Evolutionary conservation across 139 green algal species (phyloP).

Genomic region (Picochlorum sp.): DNA sequence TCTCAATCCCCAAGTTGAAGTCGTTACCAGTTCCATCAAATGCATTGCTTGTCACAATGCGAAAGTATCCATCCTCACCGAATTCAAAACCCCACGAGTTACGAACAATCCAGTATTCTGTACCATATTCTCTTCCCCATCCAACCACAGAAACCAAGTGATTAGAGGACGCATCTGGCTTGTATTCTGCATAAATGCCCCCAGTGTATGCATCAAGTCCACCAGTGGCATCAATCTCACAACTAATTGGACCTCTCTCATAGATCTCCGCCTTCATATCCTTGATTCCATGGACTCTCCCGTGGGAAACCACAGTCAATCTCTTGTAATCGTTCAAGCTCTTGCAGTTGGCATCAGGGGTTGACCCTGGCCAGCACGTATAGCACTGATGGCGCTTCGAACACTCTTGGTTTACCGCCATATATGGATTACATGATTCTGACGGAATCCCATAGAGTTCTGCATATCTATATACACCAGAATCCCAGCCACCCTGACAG

Average conservation of each 20-base stretch:
- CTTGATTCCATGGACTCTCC: constrained; percentile 41
- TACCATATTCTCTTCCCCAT: constrained; percentile 63
- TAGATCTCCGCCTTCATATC: constrained; percentile 83
- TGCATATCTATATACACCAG: constrained; percentile 51
- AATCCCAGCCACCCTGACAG: constrained; percentile 35
- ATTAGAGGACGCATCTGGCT: constrained; percentile 46
- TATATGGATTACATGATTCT: constrained; percentile 84
- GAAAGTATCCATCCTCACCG: constrained; percentile 57
- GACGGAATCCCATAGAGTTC: constrained; percentile 55
- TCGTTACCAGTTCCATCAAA: constrained; percentile 36
- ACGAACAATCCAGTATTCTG: constrained; percentile 64
- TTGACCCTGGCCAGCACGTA: constrained; percentile 42
- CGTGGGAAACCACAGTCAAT: constrained; percentile 51
- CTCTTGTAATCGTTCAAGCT: constrained; percentile 44
- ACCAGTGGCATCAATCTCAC: constrained; percentile 70
- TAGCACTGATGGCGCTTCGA: constrained; percentile 57
- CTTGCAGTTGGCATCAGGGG: constrained; percentile 26
- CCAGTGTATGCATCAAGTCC: constrained; percentile 54
- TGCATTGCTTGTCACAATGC: constrained; percentile 56
- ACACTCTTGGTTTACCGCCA: constrained; percentile 52
- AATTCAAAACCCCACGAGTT: constrained; percentile 68
- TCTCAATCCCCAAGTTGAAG: constrained; percentile 72
- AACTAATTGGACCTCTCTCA: constrained; percentile 73
- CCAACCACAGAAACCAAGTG: constrained; percentile 80
- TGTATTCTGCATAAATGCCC: constrained; percentile 42